These are phyloP conservation scores for Yamadazyma sp. DNA, from an alignment of 1,139 yeast species.

Conservation along the genomic window DNA sequence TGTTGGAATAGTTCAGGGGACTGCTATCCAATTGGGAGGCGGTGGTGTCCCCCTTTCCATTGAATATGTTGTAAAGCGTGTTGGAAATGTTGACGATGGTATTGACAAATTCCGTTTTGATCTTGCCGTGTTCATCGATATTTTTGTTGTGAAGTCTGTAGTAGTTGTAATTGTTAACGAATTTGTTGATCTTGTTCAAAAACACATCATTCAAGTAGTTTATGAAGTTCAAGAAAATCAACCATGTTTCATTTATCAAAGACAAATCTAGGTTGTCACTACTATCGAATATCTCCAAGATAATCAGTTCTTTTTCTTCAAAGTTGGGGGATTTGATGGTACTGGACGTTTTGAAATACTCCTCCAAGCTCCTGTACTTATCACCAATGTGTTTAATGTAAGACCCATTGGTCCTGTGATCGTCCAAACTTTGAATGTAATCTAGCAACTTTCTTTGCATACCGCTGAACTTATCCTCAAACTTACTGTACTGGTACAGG, in stretches of 20 bases:
- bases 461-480: constrained; percentile 33
- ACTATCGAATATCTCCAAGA: constrained; percentile 36
- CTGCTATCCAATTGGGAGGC: constrained; percentile 36
- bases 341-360: constrained; percentile 31
- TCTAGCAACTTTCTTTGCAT: constrained; percentile 42
- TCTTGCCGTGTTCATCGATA: constrained; percentile 32
- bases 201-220: constrained; percentile 35
- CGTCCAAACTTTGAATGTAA: constrained; percentile 35
- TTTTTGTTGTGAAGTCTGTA: constrained; percentile 24
- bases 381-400: constrained; percentile 40
- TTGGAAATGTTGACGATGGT: constrained; percentile 27
- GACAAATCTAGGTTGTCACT: constrained; percentile 45
- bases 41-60: constrained; percentile 23
- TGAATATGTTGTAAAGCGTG: constrained; percentile 32
- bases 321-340: constrained; percentile 19
- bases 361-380: constrained; percentile 38
- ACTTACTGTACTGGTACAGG: constrained; percentile 36
- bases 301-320: constrained; percentile 28
- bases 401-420: constrained; percentile 36
- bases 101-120: constrained; percentile 27
- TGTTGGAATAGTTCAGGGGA: constrained; percentile 37
- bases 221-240: constrained; percentile 39
- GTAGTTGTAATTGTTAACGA: constrained; percentile 40
- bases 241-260: constrained; percentile 47
- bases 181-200: constrained; percentile 30